phyloP scores from a whole-genome alignment of 192 early-diverging fungal species.

The Rhizoclosmatium sp. region DNA sequence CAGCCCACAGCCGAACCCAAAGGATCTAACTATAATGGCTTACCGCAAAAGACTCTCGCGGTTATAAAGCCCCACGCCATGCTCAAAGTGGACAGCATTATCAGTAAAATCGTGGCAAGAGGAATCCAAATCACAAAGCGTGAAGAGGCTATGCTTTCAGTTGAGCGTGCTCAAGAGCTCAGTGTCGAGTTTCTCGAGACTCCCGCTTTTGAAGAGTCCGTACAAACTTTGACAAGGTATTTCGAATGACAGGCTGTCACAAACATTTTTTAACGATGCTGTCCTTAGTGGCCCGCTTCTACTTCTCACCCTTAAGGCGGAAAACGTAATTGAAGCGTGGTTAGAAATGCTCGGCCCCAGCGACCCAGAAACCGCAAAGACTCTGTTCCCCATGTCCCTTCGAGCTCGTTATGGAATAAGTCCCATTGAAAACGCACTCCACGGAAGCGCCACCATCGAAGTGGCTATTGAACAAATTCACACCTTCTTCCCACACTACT shows the following conservation, averaged over 20 bases:
- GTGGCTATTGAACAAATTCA: slow-evolving; percentile 57
- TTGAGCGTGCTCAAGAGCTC: slow-evolving; percentile 51
- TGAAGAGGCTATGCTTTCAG: slow-evolving; percentile 52
- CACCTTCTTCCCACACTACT: slow-evolving; percentile 53
- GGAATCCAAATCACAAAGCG: slow-evolving; percentile 58
- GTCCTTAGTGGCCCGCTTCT: slow-evolving; percentile 43
- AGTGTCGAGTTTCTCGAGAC: slow-evolving; percentile 46
- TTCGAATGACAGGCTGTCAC: too few relatives aligned
- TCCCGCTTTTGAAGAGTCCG: slow-evolving; percentile 48
- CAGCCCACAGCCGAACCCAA: neutral
- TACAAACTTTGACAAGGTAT: slow-evolving; percentile 47
- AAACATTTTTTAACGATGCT: too few relatives aligned
- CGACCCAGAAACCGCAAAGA: slow-evolving; percentile 53
- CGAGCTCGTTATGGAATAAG: slow-evolving; percentile 62
- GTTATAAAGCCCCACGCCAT: slow-evolving; percentile 62
- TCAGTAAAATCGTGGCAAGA: slow-evolving; percentile 53
- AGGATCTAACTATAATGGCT: slow-evolving; percentile 11
- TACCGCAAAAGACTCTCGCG: slow-evolving; percentile 57
- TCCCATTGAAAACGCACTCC: slow-evolving; percentile 57
- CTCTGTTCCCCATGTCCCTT: slow-evolving; percentile 49
- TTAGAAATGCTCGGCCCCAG: slow-evolving; percentile 62
- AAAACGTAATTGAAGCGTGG: slow-evolving; percentile 57
- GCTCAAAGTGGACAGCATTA: slow-evolving; percentile 55
- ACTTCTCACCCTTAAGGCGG: slow-evolving; percentile 57
- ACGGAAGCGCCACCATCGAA: slow-evolving; percentile 55